phyloP scores from a whole-genome alignment of 192 early-diverging fungal genomes.

The Irineochytrium annulatum region DNA sequence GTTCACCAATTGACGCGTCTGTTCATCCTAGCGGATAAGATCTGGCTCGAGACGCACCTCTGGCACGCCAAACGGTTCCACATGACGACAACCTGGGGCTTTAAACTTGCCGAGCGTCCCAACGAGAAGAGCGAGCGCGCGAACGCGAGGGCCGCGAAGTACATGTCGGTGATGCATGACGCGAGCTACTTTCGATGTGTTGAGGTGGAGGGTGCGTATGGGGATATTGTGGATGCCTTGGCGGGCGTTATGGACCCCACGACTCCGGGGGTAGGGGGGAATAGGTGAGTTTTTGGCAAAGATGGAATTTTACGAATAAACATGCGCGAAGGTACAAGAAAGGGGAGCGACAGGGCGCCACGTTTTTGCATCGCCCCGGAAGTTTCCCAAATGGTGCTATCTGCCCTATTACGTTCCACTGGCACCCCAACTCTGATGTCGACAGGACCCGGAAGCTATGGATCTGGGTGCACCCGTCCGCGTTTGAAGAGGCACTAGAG shows the following conservation, averaged over 20 bases:
- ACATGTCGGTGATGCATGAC: constrained; percentile 78
- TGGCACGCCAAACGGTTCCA: constrained; percentile 99
- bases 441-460: constrained; percentile 56
- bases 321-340: constrained; percentile 46
- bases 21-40: constrained; percentile 42
- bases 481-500: constrained; percentile 42
- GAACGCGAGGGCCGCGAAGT: constrained; percentile 68
- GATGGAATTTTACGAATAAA: neutral
- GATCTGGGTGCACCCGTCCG: constrained; percentile 79
- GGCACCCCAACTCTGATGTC: constrained; percentile 61
- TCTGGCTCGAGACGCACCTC: constrained; percentile 95
- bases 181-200: constrained; percentile 74
- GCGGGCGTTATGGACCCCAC: constrained; percentile 58
- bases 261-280: constrained; percentile 25
- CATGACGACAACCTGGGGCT: constrained; percentile 83
- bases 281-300: constrained; percentile 2
- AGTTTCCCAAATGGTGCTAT: constrained; percentile 61
- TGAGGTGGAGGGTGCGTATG: constrained; percentile 58
- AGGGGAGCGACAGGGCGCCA: constrained; percentile 57
- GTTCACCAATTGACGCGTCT: neutral
- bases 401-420: constrained; percentile 71
- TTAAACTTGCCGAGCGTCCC: constrained; percentile 70
- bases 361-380: constrained; percentile 46
- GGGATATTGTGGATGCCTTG: constrained; percentile 49
- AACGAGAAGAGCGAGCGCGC: constrained; percentile 81